These are phyloP conservation scores for Polyplosphaeria fusca DNA, from an alignment of 495 filamentous ascomycete genomes.

Conservation along the genomic window DNA sequence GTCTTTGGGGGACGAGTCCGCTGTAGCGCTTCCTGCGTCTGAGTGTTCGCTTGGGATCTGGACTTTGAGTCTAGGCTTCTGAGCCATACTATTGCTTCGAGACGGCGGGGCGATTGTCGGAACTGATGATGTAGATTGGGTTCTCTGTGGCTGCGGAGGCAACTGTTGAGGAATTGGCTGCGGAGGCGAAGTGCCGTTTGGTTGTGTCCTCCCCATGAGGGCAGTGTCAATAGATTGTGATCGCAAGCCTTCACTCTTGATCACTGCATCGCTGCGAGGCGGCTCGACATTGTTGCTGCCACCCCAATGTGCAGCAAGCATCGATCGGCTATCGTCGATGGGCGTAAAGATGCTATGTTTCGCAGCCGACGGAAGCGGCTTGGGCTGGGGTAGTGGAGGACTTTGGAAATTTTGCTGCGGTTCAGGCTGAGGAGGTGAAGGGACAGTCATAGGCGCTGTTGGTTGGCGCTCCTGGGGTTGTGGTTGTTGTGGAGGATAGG, in stretches of 20 bases:
- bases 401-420: constrained; percentile 51
- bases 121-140: constrained; percentile 35
- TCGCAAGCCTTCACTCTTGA: constrained; percentile 46
- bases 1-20: constrained; percentile 70
- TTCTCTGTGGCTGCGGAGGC: constrained; percentile 29
- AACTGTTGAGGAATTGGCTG: constrained; percentile 26
- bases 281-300: constrained; percentile 51
- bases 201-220: constrained; percentile 45
- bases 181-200: constrained; percentile 29
- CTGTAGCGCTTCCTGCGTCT: constrained; percentile 75
- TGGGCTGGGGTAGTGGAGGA: constrained; percentile 53
- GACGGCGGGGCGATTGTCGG: constrained; percentile 55
- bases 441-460: constrained; percentile 49
- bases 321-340: constrained; percentile 86
- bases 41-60: constrained; percentile 91
- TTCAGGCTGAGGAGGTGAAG: constrained; percentile 45
- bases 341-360: constrained; percentile 97
- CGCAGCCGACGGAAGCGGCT: constrained; percentile 60
- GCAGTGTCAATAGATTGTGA: constrained; percentile 65
- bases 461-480: constrained; percentile 53
- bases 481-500: constrained; percentile 51
- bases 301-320: constrained; percentile 82
- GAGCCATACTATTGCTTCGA: constrained; percentile 66
- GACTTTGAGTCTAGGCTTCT: constrained; percentile 81
- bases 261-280: constrained; percentile 42